Conservation (phyloP, 192 early-diverging fungal species). For the Linnemannia zychae region DNA sequence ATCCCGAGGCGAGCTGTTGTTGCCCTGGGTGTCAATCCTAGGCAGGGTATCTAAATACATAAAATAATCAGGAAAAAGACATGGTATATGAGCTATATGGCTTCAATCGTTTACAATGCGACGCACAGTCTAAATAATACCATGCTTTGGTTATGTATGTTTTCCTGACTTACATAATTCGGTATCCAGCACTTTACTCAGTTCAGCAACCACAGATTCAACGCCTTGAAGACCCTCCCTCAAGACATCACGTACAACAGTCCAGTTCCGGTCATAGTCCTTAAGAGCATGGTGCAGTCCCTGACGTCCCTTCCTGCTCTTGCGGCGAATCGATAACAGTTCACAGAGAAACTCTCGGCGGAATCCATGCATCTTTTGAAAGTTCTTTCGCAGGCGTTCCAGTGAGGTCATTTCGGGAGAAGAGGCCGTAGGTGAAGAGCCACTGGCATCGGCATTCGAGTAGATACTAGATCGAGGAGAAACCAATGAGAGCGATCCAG, state of each 20-base stretch:
- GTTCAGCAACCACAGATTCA: constrained; percentile 55
- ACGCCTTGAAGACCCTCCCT: constrained; percentile 50
- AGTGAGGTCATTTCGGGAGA: constrained; percentile 49
- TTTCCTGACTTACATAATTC: constrained; percentile 60
- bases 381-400: constrained; percentile 62
- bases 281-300: constrained; percentile 50
- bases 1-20: constrained; percentile 41
- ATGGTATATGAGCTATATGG: background rate
- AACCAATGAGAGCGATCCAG: constrained; percentile 2
- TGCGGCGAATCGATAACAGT: constrained; percentile 62
- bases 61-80: background rate
- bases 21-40: constrained; percentile 41
- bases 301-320: constrained; percentile 64
- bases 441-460: constrained; percentile 19
- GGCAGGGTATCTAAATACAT: constrained; percentile 55
- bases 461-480: constrained; percentile 50
- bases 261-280: constrained; percentile 62
- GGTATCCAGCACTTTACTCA: constrained; percentile 54
- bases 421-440: constrained; percentile 17
- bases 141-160: too few relatives aligned
- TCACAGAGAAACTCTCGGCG: constrained; percentile 70
- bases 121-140: too few relatives aligned
- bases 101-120: background rate
- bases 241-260: constrained; percentile 48
- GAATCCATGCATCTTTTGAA: constrained; percentile 65